Evolutionary conservation across 1,139 yeast species (phyloP).

Genomic region (Arxiozyma bovina): DNA sequence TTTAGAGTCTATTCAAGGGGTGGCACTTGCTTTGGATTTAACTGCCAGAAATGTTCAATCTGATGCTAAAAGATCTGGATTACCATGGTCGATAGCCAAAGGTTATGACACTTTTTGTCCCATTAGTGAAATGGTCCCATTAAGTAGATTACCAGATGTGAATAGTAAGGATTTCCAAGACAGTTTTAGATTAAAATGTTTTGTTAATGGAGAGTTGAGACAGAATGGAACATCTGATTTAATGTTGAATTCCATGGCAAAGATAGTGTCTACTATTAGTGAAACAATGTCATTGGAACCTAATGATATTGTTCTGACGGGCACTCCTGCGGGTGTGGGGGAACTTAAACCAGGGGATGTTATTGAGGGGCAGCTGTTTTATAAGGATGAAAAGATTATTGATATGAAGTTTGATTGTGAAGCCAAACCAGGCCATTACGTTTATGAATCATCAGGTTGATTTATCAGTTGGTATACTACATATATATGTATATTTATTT

Average conservation of each 20-base stretch:
- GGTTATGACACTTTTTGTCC: conserved; percentile 96
- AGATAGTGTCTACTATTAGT: conserved; percentile 72
- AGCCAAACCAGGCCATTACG: conserved; percentile 4
- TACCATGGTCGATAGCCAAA: conserved; percentile 95
- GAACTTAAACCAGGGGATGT: conserved; percentile 67
- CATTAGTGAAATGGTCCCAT: conserved; percentile 56
- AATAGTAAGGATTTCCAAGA: conserved; percentile 39
- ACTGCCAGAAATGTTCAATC: conserved; percentile 95
- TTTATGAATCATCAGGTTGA: conserved; percentile 2
- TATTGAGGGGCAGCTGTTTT: conserved; percentile 52
- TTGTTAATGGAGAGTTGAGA: conserved; percentile 58
- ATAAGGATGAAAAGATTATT: conserved; percentile 47
- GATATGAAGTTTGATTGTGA: conserved; percentile 38
- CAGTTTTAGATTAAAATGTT: conserved; percentile 41
- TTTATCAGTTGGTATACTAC: no score
- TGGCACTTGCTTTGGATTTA: conserved; percentile 82
- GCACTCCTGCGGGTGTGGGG: conserved; percentile 99
- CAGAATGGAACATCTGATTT: conserved; percentile 75
- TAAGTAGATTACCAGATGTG: not conserved
- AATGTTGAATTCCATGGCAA: conserved; percentile 84
- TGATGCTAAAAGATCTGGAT: conserved; percentile 86
- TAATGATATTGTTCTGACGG: conserved; percentile 87
- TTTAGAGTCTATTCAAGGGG: conserved; percentile 68
- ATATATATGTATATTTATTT: no score
- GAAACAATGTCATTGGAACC: conserved; percentile 81